Evolutionary conservation across 768 basidiomycete genomes (phyloP).

Genomic region (Psilocybe cyanescens): DNA sequence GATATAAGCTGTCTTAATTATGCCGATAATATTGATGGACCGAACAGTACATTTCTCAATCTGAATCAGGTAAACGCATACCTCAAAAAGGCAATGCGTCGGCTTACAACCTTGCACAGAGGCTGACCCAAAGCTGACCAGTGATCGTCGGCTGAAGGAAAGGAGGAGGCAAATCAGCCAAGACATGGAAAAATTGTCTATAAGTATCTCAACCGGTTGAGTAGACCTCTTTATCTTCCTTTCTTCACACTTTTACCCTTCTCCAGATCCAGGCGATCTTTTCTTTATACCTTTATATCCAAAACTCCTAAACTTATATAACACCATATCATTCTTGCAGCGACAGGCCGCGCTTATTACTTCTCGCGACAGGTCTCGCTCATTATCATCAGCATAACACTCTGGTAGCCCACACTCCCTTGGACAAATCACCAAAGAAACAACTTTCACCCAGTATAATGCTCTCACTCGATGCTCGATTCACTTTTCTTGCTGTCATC

Average conservation of each 20-base stretch:
- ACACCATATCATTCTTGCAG: conserved; percentile 26
- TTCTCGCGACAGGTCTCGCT: conserved; percentile 2
- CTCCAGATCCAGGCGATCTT: conserved; percentile 61
- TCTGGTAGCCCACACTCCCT: conserved; percentile 12
- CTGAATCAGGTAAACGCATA: conserved; percentile 1
- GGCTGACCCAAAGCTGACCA: conserved; percentile 1
- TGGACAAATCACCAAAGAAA: conserved; percentile 2
- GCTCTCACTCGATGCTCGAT: conserved; percentile 51
- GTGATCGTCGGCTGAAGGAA: background rate
- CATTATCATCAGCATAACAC: conserved; percentile 21
- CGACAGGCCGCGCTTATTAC: conserved; percentile 28
- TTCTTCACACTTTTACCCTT: conserved; percentile 39
- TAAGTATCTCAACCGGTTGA: conserved; percentile 24
- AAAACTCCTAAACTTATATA: conserved; percentile 15
- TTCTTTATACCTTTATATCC: conserved; percentile 22
- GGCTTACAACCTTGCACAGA: background rate
- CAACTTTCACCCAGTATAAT: conserved; percentile 36
- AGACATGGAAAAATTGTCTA: conserved; percentile 3
- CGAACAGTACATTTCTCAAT: too few species aligned
- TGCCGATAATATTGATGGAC: background rate
- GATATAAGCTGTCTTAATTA: too few species aligned
- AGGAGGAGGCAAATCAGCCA: background rate
- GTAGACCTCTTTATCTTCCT: conserved; percentile 26
- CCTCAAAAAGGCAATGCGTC: background rate
- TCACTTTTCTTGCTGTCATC: conserved; percentile 49